Evolutionary conservation across 176 grass and related monocot genomes (phyloP), one percentile per base, ranked within the genome.

Genomic region (Aechmea fasciata): DNA sequence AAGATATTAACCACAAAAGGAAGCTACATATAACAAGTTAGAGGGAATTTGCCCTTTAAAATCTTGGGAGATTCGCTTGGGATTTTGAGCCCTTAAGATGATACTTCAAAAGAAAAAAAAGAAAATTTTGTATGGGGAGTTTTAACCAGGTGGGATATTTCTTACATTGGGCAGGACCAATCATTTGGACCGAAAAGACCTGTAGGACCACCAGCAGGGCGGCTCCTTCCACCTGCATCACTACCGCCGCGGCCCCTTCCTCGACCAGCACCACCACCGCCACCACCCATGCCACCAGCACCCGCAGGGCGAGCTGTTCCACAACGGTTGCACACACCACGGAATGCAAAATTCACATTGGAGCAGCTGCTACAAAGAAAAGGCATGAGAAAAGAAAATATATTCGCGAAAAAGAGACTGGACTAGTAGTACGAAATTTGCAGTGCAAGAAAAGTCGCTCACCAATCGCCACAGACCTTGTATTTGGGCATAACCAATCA

Each of bases 171-270:
- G 76, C 94, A 97, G 29, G 94, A 2, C 94, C 89, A 97, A 73
- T 97, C 94, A 85, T 97, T 97, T 57, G 94, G 94, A 63, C 94
- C 94, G 83, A 97, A 97, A 50, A 97, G 80, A 4, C 94, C 94
- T 51, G 94, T 85, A 65, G 94, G 86, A 79, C 86, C 94, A 77
- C 84, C 75, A 80, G 66, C 84, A 82, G 84, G 65, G 49, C 50
- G 77, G 49, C 52, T 13, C n/a, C 2, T 29, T 10, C 65, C 75
- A 22, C 33, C 65, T 48, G 74, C 65, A 69, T 69, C 52, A 69
- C 2, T 54, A 53, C 52, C 50, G 7, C 66, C 75, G 11, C 52
- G 66, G 51, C 75, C 66, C 64, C 65, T 69, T 18, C 75, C 66
- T 50, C 75, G 52, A 62, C 75, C 66, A 51, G 18, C 74, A 10